Percentiles rank a stretch among this genome's conserved stretches.
Evolutionary conservation across 2,329 filamentous ascomycete species (phyloP).

Genomic region (Colletotrichum spinosum): DNA sequence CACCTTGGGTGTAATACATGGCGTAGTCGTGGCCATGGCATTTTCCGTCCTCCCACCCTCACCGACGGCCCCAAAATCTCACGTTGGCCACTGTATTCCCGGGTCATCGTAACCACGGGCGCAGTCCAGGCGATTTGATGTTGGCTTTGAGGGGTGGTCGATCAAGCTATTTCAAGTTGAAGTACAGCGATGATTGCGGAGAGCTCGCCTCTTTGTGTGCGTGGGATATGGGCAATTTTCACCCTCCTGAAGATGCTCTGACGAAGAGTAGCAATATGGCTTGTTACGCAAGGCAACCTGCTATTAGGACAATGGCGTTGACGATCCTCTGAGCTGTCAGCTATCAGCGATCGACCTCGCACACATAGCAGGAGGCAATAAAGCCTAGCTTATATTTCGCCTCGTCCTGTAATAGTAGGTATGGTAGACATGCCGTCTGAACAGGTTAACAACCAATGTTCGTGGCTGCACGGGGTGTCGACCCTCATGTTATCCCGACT

Average conservation of each 20-base stretch:
- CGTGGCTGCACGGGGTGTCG: too few relatives aligned
- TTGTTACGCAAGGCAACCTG: not conserved
- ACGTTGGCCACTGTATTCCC: conserved; percentile 20
- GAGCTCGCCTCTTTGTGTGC: not conserved
- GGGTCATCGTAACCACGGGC: conserved; percentile 1
- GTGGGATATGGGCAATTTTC: not conserved
- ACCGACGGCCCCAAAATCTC: conserved; percentile 30
- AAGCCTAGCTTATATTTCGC: too few relatives aligned
- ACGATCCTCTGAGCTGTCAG: conserved; percentile 5
- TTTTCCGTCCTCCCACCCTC: conserved; percentile 13
- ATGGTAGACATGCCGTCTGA: not conserved
- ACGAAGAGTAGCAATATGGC: conserved; percentile 2
- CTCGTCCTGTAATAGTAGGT: too few relatives aligned
- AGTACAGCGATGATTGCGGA: not conserved
- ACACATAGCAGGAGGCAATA: not conserved
- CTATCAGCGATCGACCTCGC: conserved; percentile 27
- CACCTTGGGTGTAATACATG: not conserved
- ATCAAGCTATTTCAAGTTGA: not conserved
- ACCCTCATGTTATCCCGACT: too few relatives aligned
- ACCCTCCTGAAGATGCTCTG: not conserved
- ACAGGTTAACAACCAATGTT: too few relatives aligned
- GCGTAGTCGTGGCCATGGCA: not conserved
- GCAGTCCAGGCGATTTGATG: not conserved
- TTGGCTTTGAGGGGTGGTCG: too few relatives aligned
- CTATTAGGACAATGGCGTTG: not conserved